A percentile compares a stretch with the other conserved stretches of the same genome.
Evolutionary conservation across 1,284 basidiomycete species (phyloP).

Genomic region (Ceratobasidium theobromae): DNA sequence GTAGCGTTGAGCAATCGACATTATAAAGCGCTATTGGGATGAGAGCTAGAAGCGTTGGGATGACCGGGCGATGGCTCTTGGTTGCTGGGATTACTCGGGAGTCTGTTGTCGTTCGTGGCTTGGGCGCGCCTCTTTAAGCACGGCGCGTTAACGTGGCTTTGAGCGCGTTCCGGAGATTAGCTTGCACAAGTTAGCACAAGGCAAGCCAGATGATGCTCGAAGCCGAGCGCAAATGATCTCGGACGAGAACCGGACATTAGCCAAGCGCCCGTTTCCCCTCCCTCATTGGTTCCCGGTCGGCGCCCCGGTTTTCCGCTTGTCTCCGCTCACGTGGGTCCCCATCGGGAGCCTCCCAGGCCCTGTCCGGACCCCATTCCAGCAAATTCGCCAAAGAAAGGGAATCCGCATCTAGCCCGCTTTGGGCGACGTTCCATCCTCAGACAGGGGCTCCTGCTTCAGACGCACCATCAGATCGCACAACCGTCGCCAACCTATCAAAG

Average conservation of each 20-base stretch:
- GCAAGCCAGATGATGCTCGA: slow-evolving; percentile 31
- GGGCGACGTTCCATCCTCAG: neutral
- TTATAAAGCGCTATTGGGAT: neutral
- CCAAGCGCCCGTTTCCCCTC: neutral
- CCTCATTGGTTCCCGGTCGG: slow-evolving; percentile 1
- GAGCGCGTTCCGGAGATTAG: neutral
- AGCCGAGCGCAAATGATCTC: slow-evolving; percentile 23
- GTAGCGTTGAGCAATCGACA: slow-evolving; percentile 25
- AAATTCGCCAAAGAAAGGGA: slow-evolving; percentile 23
- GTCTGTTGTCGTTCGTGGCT: slow-evolving; percentile 2
- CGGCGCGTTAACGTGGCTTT: slow-evolving; percentile 13
- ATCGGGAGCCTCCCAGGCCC: slow-evolving; percentile 3
- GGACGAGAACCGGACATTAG: slow-evolving; percentile 28
- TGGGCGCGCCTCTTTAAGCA: slow-evolving; percentile 28
- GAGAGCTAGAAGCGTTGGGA: slow-evolving; percentile 6
- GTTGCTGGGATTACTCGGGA: neutral
- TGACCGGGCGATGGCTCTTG: slow-evolving; percentile 16
- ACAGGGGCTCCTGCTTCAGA: slow-evolving; percentile 13
- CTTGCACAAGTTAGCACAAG: slow-evolving; percentile 22
- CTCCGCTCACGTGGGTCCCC: slow-evolving; percentile 3
- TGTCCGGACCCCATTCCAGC: slow-evolving; percentile 22
- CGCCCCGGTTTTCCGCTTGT: neutral
- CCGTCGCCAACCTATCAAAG: slow-evolving; percentile 20
- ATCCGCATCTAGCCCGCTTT: slow-evolving; percentile 5
- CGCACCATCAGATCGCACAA: neutral